Percentiles rank a stretch among this genome's conserved stretches.
Evolutionary conservation across 2,329 filamentous ascomycete species (phyloP).

Genomic region (Botryotinia convoluta): DNA sequence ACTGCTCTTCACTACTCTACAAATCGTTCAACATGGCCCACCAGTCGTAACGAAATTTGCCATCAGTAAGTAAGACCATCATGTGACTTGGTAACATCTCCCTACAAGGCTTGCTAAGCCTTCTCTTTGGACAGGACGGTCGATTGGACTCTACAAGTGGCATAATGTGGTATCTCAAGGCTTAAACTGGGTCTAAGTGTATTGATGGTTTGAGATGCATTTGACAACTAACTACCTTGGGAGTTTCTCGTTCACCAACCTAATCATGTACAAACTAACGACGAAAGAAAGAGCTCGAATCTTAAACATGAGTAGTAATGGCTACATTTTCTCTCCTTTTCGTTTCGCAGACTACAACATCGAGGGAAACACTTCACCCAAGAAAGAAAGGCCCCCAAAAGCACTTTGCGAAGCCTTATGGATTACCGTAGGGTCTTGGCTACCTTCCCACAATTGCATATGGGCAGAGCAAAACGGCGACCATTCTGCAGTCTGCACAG

Average conservation of each 20-base stretch:
- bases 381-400: not conserved
- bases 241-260: conserved; percentile 27
- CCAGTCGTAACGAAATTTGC: not conserved
- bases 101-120: not conserved
- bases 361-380: not conserved
- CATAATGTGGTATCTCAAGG: not conserved
- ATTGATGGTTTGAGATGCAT: conserved; percentile 17
- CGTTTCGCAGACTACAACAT: conserved; percentile 37
- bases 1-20: not conserved
- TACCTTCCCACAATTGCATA: conserved; percentile 33
- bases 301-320: conserved; percentile 36
- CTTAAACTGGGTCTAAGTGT: not conserved
- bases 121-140: not conserved
- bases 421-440: not conserved
- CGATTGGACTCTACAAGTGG: not conserved
- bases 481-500: conserved; percentile 37
- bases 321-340: conserved; percentile 36
- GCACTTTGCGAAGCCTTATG: not conserved
- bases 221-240: conserved; percentile 25
- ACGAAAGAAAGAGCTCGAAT: conserved; percentile 19
- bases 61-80: not conserved
- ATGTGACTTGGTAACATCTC: not conserved
- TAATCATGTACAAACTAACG: conserved; percentile 22
- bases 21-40: not conserved
- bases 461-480: conserved; percentile 40